phyloP scores from a whole-genome alignment of 129 eudicot genomes.

The Glebionis coronaria region DNA sequence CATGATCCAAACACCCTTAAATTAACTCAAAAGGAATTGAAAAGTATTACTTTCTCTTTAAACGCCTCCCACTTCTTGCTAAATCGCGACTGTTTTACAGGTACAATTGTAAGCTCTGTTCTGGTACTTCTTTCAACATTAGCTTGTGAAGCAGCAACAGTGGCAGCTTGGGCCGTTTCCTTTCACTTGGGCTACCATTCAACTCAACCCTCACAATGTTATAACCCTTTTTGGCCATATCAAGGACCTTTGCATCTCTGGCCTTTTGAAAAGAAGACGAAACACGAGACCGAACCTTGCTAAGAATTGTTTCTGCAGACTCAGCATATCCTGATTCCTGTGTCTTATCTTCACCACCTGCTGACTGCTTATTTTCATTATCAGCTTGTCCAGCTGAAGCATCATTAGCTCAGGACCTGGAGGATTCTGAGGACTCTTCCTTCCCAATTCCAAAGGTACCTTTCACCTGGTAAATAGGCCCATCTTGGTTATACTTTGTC shows the following conservation, averaged over 20 bases:
- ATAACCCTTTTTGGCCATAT: constrained; percentile 77
- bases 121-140: constrained; percentile 72
- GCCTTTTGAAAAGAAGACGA: constrained; percentile 68
- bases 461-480: constrained; percentile 33
- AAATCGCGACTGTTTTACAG: constrained; percentile 70
- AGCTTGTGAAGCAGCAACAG: constrained; percentile 43
- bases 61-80: constrained; percentile 82
- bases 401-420: constrained; percentile 34
- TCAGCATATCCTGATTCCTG: constrained; percentile 52
- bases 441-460: constrained; percentile 68
- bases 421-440: constrained; percentile 48
- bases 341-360: constrained; percentile 48
- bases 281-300: constrained; percentile 62
- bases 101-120: constrained; percentile 71
- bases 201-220: constrained; percentile 83
- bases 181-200: constrained; percentile 60
- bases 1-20: neutral
- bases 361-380: constrained; percentile 33
- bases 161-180: constrained; percentile 58
- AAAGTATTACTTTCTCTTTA: constrained; percentile 61
- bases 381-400: constrained; percentile 36
- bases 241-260: constrained; percentile 79
- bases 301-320: constrained; percentile 51
- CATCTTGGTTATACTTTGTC: too few relatives aligned
- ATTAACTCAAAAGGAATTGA: neutral